Evolutionary conservation across 2,329 filamentous ascomycete species (phyloP), one percentile per base, ranked within the genome.

Genomic region (Aspergillus tamarii): DNA sequence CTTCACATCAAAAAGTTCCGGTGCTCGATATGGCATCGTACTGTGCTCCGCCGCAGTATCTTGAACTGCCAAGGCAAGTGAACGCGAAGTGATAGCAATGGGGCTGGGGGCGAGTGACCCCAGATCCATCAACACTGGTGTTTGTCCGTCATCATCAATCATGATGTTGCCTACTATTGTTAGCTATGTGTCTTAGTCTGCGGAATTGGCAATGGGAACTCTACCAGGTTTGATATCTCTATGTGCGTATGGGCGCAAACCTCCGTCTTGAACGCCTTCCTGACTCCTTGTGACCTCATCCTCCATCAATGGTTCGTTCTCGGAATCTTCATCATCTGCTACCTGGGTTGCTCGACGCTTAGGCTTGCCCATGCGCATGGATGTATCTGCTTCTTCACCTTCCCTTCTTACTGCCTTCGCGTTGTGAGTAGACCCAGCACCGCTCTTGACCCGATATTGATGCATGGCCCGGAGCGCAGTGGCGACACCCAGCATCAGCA

Each of bases 1-100:
- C 81, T 96, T 96, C 62, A 98, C 95, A 77, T 99, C 95, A 79
- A 99, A 99, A 65, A 99, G 89, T 80, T 99, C 95, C 0, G 95
- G 95, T 1, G 95, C 95, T 64, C 95, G 93, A 81, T 99, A 99
- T 0, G 95, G 94, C 94, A 99, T 98, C 46, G 95, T 99, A 68
- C 90, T 94, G 83, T 98, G 94, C 78, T 99, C 95, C 60, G 94
- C 95, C 26, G 95, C 95, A 46, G 88, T 91, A 78, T 99, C 95
- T 81, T 98, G 95, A 41, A 96, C 91, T 59, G 94, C 92, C 55
- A 99, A 88, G 52, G 95, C 95, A 60, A 96, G 85, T 3, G 93
- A 96, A 65, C 94, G 90, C 21, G 92, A 95, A 5, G 94, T 96
- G 70, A 98, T 94, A 30, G 92, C 88, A 62, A 93, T 92, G 1